Evolutionary conservation across 169 alveolate genomes (phyloP), one percentile per base, ranked within the genome.

Genomic region (Plasmodium adleri): DNA sequence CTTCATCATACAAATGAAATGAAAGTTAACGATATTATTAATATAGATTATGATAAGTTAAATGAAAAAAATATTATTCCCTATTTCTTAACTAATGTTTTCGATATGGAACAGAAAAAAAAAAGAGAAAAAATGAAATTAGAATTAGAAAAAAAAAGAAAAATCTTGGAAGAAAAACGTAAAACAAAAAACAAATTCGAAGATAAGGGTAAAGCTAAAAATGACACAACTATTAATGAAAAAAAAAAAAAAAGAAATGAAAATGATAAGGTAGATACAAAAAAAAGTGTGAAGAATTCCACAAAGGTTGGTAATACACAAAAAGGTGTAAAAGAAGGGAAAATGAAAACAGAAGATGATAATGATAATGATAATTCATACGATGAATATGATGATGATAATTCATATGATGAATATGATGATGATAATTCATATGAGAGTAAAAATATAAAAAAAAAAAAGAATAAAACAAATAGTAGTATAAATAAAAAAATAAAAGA

Each of bases 1-100:
- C 49, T 49, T 17, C 66, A 76, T 68, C 6, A 15, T 76, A 64
- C 78, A 13, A 54, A 64, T n/a, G 89, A 76, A 76, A 76, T 76
- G 89, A 76, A 76, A 63, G 67, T 76, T 26, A 76, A 76, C 26
- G 89, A 76, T 43, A 64, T 76, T 26, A 64, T 76, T 50, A 76
- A 76, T 71, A 76, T 76, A 1, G 89, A 76, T 28, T 76, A 76
- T 76, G 89, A 76, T 45, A 76, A 76, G 39, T 43, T 76, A 13
- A 76, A 76, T 47, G 89, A 76, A 58, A 76, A 76, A 76, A 76
- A 76, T 76, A 76, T 76, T 20, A 76, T 76, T 28, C 89, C 89
- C 1, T 76, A 76, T 43, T 76, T 76, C 22, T 52, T 76, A 20
- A 76, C 89, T 28, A 54, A 66, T 45, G 67, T 76, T 74, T 76